phyloP scores from a whole-genome alignment of 768 basidiomycete species.

The Terana coerulea region DNA sequence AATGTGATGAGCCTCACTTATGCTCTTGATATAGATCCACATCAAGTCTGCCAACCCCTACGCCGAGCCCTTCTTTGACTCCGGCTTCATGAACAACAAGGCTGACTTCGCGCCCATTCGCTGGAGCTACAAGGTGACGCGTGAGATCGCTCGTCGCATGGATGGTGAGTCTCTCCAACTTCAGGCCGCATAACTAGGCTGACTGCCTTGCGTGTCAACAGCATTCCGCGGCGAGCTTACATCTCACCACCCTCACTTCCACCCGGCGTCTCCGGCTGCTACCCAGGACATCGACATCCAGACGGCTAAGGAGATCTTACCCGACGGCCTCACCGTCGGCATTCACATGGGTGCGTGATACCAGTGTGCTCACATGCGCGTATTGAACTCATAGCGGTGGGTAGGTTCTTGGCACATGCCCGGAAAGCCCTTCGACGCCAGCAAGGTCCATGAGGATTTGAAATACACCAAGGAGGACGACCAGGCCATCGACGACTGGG shows the following conservation, averaged over 20 bases:
- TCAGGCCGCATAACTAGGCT: neutral
- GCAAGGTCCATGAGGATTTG: constrained; percentile 61
- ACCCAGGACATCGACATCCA: constrained; percentile 59
- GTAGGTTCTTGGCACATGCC: constrained; percentile 58
- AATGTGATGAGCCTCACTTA: neutral
- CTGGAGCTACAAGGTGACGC: constrained; percentile 77
- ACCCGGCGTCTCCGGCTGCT: constrained; percentile 62
- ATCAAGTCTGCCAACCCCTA: constrained; percentile 59
- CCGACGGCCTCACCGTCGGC: constrained; percentile 60
- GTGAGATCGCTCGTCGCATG: constrained; percentile 70
- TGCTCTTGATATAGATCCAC: constrained; percentile 44
- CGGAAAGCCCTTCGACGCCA: constrained; percentile 46
- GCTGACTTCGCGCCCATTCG: constrained; percentile 73
- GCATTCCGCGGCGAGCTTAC: constrained; percentile 71
- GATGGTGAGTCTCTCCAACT: constrained; percentile 39
- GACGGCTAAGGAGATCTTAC: constrained; percentile 60
- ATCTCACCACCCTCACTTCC: constrained; percentile 73
- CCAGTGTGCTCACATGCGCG: neutral
- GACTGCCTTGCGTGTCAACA: constrained; percentile 17
- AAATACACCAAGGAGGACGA: constrained; percentile 67
- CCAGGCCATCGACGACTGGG: constrained; percentile 69
- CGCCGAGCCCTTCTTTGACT: constrained; percentile 60
- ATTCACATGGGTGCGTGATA: constrained; percentile 60
- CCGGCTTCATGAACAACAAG: constrained; percentile 78
- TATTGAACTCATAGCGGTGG: neutral